Base-by-base conservation (phyloP, 1,284 basidiomycete genomes). In the Cryptococcus depauperatus region DNA sequence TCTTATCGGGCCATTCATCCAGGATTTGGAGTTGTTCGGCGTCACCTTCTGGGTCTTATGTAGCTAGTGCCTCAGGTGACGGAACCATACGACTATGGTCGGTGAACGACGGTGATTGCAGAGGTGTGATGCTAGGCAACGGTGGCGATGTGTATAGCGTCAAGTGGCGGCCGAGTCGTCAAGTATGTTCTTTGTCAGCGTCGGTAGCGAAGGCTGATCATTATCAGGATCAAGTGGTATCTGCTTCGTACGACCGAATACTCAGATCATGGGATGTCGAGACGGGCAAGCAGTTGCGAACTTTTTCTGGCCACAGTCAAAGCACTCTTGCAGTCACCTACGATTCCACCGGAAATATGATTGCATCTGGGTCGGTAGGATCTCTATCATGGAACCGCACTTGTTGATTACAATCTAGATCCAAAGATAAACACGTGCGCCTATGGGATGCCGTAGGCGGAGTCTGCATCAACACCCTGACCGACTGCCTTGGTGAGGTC, bases 391-490 rank as follows among this genome's bases (percentile, higher is more conserved):
- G 28, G 10, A 8, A 8, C 13, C 3, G 21, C 30, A 19, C 27
- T 10, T 16, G 3, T 7, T 28, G 18, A 39, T 25, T 35, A 28
- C 6, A n/a, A 14, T 14, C 16, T 25, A n/a, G 28, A 22, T 41
- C 32, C 37, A 75, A 75, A 47, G 74, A 76, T 55, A 72, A 71
- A 22, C 68, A 70, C 21, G 69, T 76, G 21, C 63, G 73, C 0
- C 57, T 75, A 38, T 76, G 74, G 74, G 74, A 76, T 48, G 69
- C 72, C 4, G 67, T 74, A 14, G 70, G 70, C 7, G 74, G 74
- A 0, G 66, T 73, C 0, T 69, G 67, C 46, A 64, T 72, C 19
- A 69, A 70, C 30, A 72, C 71, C 4, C 58, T 75, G 39, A 62
- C 69, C 2, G 70, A 66, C 0, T 74, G 73, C 41, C 57, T 76